Conservation (phyloP, 179 eudicot species). For the Sideroxylon spinosum region DNA sequence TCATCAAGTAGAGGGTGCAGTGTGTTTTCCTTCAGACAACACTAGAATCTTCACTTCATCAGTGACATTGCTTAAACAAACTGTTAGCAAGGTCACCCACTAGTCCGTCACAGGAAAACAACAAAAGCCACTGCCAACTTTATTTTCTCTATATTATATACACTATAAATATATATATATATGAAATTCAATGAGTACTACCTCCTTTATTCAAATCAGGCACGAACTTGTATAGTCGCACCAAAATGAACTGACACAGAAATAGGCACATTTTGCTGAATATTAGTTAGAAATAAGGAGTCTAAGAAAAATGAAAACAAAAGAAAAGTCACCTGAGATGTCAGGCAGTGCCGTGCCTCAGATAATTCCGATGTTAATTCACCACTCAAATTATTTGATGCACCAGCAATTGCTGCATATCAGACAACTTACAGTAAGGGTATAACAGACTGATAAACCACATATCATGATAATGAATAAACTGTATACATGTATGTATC, state of each 20-base stretch:
- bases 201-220: background rate
- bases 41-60: background rate
- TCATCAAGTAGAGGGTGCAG: background rate
- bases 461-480: background rate
- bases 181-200: background rate
- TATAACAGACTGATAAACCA: background rate
- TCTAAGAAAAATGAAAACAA: background rate
- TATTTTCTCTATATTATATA: background rate
- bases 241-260: background rate
- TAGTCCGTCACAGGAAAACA: background rate
- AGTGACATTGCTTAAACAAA: background rate
- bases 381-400: slow-evolving; percentile 40
- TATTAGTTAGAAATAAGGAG: background rate
- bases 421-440: slow-evolving; percentile 16
- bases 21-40: background rate
- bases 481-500: background rate
- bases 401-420: slow-evolving; percentile 42
- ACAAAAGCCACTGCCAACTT: background rate
- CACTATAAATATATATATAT: background rate
- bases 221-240: background rate
- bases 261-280: background rate
- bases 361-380: slow-evolving; percentile 38
- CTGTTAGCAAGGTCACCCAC: background rate
- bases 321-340: slow-evolving; percentile 54
- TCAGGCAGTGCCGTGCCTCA: slow-evolving; percentile 28